Conservation (phyloP, 1,139 yeast species). For the Suhomyces anneliseae region DNA sequence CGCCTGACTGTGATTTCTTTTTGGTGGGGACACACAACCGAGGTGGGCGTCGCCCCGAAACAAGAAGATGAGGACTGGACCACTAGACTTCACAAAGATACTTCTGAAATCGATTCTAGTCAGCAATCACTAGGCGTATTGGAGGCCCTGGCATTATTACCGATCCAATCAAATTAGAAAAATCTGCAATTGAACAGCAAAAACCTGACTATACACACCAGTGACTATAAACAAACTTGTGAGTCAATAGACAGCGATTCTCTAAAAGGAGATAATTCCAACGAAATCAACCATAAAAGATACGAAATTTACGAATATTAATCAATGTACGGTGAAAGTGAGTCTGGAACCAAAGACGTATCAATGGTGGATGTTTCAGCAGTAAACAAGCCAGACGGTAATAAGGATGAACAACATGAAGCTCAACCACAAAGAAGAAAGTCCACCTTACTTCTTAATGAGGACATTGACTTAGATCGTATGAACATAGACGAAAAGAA, state of each 20-base stretch:
- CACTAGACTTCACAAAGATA: not conserved
- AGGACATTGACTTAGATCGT: constrained; percentile 40
- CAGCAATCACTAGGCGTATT: not conserved
- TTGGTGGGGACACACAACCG: not conserved
- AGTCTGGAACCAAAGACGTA: constrained; percentile 28
- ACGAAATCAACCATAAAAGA: not conserved
- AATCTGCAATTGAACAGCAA: not conserved
- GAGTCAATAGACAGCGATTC: not conserved
- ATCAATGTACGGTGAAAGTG: constrained; percentile 7
- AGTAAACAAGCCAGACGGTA: constrained; percentile 10
- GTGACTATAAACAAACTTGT: not conserved
- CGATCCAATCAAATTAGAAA: too few relatives aligned
- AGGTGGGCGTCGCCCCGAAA: not conserved
- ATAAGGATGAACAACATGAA: constrained; percentile 13
- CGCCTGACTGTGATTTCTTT: constrained; percentile 1
- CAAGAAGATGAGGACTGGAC: not conserved
- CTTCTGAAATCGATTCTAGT: not conserved
- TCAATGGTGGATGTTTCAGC: constrained; percentile 46
- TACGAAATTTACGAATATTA: not conserved
- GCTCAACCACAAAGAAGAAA: constrained; percentile 36
- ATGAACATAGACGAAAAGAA: constrained; percentile 29
- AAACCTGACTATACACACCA: not conserved
- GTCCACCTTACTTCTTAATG: constrained; percentile 44
- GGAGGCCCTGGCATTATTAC: too few relatives aligned
- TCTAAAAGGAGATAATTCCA: not conserved